Percentiles rank a stretch among this genome's conserved stretches.
Conservation (phyloP, 371 early-diverging fungal genomes). For the Neoconidiobolus thromboides region DNA sequence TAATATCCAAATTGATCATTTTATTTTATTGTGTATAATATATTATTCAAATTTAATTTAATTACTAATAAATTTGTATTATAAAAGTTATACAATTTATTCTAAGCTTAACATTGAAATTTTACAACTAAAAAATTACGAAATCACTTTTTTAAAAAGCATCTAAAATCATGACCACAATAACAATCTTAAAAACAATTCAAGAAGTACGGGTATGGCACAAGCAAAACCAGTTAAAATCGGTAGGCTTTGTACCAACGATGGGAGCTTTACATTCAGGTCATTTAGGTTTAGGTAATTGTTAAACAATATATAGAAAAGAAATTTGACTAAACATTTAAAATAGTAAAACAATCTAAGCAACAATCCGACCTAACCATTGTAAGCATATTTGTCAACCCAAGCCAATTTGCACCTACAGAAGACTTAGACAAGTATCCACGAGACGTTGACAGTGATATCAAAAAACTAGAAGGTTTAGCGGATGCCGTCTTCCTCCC, state of each 20-base stretch:
- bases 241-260: slow-evolving; percentile 60
- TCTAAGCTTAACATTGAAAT: too few relatives aligned
- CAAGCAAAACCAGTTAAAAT: slow-evolving; percentile 20
- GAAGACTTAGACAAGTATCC: slow-evolving; percentile 89
- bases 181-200: slow-evolving; percentile 2
- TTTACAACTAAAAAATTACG: too few relatives aligned
- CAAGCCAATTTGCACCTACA: slow-evolving; percentile 89
- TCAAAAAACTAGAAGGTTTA: slow-evolving; percentile 30
- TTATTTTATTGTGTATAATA: too few relatives aligned
- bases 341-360: slow-evolving; percentile 32
- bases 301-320: background rate
- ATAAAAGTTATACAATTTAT: too few relatives aligned
- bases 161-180: too few relatives aligned
- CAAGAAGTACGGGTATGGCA: slow-evolving; percentile 30
- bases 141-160: too few relatives aligned
- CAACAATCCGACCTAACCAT: slow-evolving; percentile 45
- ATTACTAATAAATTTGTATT: too few relatives aligned
- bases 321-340: background rate
- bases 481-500: slow-evolving; percentile 59
- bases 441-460: slow-evolving; percentile 58
- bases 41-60: too few relatives aligned
- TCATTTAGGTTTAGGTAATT: slow-evolving; percentile 50
- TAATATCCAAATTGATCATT: too few relatives aligned
- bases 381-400: slow-evolving; percentile 87
- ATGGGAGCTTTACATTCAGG: slow-evolving; percentile 90